phyloP scores from a whole-genome alignment of 805 yeast genomes.

The Yamadazyma insecticola region DNA sequence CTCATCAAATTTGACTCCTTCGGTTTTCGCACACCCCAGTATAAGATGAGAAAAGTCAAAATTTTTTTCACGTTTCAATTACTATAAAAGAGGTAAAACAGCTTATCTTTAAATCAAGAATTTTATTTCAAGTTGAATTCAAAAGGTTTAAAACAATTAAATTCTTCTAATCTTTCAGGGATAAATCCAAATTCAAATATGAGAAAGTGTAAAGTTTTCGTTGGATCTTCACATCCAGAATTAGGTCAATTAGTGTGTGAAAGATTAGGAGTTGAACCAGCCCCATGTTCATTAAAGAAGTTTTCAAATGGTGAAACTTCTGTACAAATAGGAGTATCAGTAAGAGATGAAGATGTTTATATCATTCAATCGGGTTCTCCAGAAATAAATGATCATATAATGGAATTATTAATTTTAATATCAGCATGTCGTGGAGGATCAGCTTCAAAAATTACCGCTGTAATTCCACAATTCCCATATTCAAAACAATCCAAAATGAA shows the following conservation, averaged over 20 bases:
- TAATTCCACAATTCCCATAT: slow-evolving; percentile 95
- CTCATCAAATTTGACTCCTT: too few species aligned
- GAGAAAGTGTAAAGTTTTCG: slow-evolving; percentile 97
- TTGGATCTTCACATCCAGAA: slow-evolving; percentile 95
- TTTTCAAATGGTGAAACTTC: slow-evolving; percentile 98
- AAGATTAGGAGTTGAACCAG: slow-evolving; percentile 86
- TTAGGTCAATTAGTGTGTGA: slow-evolving; percentile 88
- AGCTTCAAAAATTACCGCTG: slow-evolving; percentile 96
- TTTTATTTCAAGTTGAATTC: too few species aligned
- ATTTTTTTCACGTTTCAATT: too few species aligned
- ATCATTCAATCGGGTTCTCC: slow-evolving; percentile 87
- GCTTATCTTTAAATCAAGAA: too few species aligned
- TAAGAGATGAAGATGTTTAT: slow-evolving; percentile 95
- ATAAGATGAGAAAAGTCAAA: too few species aligned
- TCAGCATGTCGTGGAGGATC: slow-evolving; percentile 98
- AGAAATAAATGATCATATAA: slow-evolving; percentile 85
- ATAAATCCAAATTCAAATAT: slow-evolving; percentile 43
- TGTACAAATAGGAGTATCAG: slow-evolving; percentile 90
- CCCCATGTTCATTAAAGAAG: slow-evolving; percentile 85
- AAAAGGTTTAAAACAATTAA: too few species aligned
- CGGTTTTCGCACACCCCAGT: too few species aligned
- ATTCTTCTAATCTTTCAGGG: too few species aligned
- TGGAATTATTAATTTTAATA: slow-evolving; percentile 90
- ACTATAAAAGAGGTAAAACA: too few species aligned
- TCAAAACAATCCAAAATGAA: slow-evolving; percentile 98